Percentiles rank a stretch among this genome's conserved stretches.
phyloP scores from a whole-genome alignment of 2,329 filamentous ascomycete species.

The Emergomyces pasteurianus region DNA sequence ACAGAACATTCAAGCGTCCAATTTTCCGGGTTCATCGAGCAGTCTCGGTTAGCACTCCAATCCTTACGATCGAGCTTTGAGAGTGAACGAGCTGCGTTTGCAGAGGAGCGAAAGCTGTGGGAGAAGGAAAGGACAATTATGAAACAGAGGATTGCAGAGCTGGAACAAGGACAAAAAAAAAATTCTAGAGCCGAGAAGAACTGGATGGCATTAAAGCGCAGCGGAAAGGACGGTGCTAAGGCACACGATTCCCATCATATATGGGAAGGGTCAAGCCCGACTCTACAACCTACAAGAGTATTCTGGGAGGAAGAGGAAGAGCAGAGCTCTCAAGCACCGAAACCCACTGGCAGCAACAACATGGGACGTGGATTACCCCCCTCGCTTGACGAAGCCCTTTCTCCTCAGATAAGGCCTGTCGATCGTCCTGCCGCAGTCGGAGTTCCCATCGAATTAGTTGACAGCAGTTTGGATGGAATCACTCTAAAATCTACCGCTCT shows the following conservation, averaged over 20 bases:
- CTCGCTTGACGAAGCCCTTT: constrained; percentile 31
- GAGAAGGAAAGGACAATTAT: constrained; percentile 32
- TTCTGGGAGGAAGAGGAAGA: constrained; percentile 26
- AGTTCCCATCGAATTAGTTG: constrained; percentile 35
- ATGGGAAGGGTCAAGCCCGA: constrained; percentile 33
- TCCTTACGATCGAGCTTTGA: constrained; percentile 29
- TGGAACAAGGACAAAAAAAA: constrained; percentile 19
- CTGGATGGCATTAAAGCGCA: not conserved
- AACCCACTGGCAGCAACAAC: constrained; percentile 20
- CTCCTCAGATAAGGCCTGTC: constrained; percentile 23
- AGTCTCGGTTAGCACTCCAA: constrained; percentile 29
- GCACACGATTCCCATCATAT: constrained; percentile 20
- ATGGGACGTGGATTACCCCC: constrained; percentile 18
- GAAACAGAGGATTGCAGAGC: constrained; percentile 29
- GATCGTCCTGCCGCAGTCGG: constrained; percentile 22
- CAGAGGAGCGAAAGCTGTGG: constrained; percentile 34
- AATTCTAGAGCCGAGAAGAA: not conserved
- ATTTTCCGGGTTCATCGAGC: constrained; percentile 29
- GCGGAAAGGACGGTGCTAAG: not conserved
- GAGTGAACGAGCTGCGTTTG: constrained; percentile 29
- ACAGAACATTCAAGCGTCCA: constrained; percentile 13
- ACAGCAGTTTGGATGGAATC: constrained; percentile 36
- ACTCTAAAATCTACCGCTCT: constrained; percentile 35
- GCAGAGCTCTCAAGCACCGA: constrained; percentile 6
- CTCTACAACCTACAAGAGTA: constrained; percentile 30